Percentiles rank a stretch among this genome's conserved stretches.
Evolutionary conservation across 441 rosid species (phyloP).

Genomic region (Corymbia calophylla): DNA sequence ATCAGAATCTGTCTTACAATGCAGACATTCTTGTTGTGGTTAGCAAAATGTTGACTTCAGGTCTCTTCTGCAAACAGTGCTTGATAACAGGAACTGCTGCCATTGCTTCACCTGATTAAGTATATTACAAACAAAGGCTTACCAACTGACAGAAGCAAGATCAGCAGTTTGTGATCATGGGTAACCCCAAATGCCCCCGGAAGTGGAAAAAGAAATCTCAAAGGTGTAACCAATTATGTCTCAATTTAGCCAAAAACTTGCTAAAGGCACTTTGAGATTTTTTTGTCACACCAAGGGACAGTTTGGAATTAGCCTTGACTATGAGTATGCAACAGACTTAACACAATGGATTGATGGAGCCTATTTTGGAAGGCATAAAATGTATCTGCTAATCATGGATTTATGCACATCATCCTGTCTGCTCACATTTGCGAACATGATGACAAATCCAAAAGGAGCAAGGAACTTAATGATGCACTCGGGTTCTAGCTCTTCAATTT

Average conservation of each 20-base stretch:
- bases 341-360: not conserved
- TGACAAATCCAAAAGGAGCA: not conserved
- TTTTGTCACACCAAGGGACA: not conserved
- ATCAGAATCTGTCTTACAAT: constrained; percentile 34
- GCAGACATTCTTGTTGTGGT: constrained; percentile 78
- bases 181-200: not conserved
- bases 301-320: not conserved
- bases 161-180: not conserved
- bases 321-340: not conserved
- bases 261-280: not conserved
- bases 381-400: not conserved
- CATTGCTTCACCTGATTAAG: constrained; percentile 82
- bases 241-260: not conserved
- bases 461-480: not conserved
- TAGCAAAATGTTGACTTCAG: constrained; percentile 63
- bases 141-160: not conserved
- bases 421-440: not conserved
- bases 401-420: not conserved
- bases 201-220: not conserved
- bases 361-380: not conserved
- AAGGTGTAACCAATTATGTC: not conserved
- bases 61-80: constrained; percentile 40
- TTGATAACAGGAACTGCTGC: constrained; percentile 81
- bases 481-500: not conserved
- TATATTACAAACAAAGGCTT: not conserved